Conservation (phyloP, 345 rosid species). For the Rhizophora mangle region DNA sequence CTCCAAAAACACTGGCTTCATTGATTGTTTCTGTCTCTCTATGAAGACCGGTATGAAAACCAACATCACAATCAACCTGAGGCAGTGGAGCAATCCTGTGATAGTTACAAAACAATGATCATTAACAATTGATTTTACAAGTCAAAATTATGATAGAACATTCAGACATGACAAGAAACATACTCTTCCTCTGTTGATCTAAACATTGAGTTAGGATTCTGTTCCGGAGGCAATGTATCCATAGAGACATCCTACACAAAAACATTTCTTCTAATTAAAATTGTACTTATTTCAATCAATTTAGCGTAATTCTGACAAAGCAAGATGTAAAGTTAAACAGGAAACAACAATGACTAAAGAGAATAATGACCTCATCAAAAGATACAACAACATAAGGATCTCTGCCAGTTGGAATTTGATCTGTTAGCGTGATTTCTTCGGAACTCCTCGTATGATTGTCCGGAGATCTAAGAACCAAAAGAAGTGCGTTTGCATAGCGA, state of each 20-base stretch:
- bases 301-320: neutral
- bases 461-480: constrained; percentile 33
- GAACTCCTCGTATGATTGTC: constrained; percentile 50
- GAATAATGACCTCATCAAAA: constrained; percentile 58
- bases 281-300: too few relatives aligned
- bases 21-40: constrained; percentile 10
- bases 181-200: constrained; percentile 41
- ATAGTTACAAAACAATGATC: neutral
- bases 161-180: constrained; percentile 17
- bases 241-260: constrained; percentile 41
- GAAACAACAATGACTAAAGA: neutral
- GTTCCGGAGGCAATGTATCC: constrained; percentile 17
- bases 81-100: constrained; percentile 28
- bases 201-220: constrained; percentile 23
- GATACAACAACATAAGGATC: constrained; percentile 65
- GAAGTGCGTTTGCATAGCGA: neutral
- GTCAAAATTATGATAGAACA: neutral
- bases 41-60: neutral
- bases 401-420: constrained; percentile 60
- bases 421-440: constrained; percentile 79
- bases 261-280: neutral
- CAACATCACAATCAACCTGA: constrained; percentile 18
- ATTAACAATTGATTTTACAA: neutral
- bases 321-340: neutral
- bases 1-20: constrained; percentile 11